A percentile compares a stretch with the other conserved stretches of the same genome.
These are phyloP conservation scores for Phaffomyces antillensis DNA, from an alignment of 805 yeast species.

Conservation along the genomic window DNA sequence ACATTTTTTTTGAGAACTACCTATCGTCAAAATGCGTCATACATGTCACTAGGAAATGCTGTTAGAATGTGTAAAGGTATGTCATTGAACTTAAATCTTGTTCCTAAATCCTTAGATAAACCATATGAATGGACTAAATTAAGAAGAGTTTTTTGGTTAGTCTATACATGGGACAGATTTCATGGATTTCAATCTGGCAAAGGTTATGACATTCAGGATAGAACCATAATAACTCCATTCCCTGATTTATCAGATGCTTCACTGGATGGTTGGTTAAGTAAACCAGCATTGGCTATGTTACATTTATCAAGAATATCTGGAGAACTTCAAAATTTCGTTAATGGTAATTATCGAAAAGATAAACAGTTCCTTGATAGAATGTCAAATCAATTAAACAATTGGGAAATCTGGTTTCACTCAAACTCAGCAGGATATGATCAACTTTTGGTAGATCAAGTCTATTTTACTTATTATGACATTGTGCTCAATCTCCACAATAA, in stretches of 20 bases:
- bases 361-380: constrained; percentile 16
- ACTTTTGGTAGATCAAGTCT: constrained; percentile 14
- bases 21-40: constrained; percentile 37
- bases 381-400: constrained; percentile 12
- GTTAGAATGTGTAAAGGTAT: constrained; percentile 37
- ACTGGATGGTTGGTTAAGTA: constrained; percentile 39
- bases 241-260: constrained; percentile 18
- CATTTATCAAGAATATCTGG: constrained; percentile 36
- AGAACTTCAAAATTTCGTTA: constrained; percentile 25
- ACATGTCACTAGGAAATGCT: constrained; percentile 36
- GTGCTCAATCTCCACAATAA: constrained; percentile 13
- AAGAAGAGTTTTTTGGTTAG: constrained; percentile 47
- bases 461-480: constrained; percentile 18
- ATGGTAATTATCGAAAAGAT: constrained; percentile 8
- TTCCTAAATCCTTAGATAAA: constrained; percentile 20
- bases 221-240: constrained; percentile 29
- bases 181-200: constrained; percentile 48
- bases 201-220: constrained; percentile 29
- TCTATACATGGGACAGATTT: constrained; percentile 46
- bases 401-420: constrained; percentile 14
- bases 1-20: constrained; percentile 37
- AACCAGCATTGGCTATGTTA: constrained; percentile 39
- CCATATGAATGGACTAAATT: constrained; percentile 38
- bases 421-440: constrained; percentile 14
- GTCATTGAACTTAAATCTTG: constrained; percentile 31